Conservation (phyloP, 306 rosid species). For the Datisca glomerata region DNA sequence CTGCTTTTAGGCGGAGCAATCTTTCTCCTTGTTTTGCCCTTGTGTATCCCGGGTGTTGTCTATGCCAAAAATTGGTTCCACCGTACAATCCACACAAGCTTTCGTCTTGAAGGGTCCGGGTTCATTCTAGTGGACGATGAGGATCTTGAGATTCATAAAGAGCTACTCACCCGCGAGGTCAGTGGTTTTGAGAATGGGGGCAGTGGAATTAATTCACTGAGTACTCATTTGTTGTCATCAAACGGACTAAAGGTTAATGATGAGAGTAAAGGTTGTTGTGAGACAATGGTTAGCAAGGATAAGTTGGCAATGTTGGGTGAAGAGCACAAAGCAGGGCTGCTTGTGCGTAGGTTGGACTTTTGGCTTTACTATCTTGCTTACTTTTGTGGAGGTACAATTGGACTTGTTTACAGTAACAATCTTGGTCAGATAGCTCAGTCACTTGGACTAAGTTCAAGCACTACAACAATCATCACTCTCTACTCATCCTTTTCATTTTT, state of each 20-base stretch:
- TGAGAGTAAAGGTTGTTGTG: constrained; percentile 22
- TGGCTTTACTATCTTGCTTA: constrained; percentile 84
- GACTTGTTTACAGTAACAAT: constrained; percentile 91
- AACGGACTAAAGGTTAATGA: neutral
- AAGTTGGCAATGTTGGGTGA: constrained; percentile 72
- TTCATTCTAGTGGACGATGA: constrained; percentile 69
- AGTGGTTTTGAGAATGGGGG: constrained; percentile 22
- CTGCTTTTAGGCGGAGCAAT: constrained; percentile 57
- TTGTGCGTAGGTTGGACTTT: constrained; percentile 59
- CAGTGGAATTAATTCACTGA: neutral
- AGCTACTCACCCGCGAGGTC: constrained; percentile 38
- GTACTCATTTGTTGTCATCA: neutral
- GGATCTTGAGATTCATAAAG: constrained; percentile 90
- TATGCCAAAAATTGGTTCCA: constrained; percentile 65
- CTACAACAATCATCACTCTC: constrained; percentile 56
- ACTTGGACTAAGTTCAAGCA: constrained; percentile 40
- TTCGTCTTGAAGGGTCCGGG: constrained; percentile 37
- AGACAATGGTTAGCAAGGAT: constrained; percentile 27
- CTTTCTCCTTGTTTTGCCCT: constrained; percentile 47
- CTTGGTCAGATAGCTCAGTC: constrained; percentile 95
- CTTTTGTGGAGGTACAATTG: constrained; percentile 93
- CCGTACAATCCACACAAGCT: constrained; percentile 33
- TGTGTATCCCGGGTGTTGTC: constrained; percentile 63
- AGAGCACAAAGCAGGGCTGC: constrained; percentile 51
- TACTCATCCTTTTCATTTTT: constrained; percentile 91